Conservation (phyloP, 495 filamentous ascomycete genomes). For the Poronia punctata region DNA sequence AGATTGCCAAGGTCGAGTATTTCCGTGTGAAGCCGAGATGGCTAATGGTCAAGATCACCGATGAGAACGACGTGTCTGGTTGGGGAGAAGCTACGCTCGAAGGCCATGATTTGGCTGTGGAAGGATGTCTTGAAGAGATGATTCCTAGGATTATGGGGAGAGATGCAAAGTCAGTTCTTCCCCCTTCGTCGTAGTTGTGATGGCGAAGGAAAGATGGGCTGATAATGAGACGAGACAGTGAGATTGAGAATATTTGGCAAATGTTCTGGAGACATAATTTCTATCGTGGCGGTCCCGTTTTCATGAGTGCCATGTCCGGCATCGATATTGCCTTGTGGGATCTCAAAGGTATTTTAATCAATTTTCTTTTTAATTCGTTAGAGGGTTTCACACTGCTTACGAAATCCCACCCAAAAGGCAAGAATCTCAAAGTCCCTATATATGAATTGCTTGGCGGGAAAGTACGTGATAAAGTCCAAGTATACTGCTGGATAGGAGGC, state of each 20-base stretch:
- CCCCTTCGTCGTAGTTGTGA: not conserved
- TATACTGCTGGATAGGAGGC: conserved; percentile 77
- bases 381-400: no score
- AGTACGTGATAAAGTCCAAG: conserved; percentile 60
- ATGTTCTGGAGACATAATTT: conserved; percentile 59
- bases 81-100: conserved; percentile 64
- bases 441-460: conserved; percentile 68
- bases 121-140: conserved; percentile 55
- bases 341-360: conserved; percentile 42
- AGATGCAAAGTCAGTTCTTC: conserved; percentile 50
- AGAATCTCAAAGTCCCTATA: conserved; percentile 57
- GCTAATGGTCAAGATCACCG: conserved; percentile 62
- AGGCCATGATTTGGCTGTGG: conserved; percentile 56
- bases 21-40: conserved; percentile 58
- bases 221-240: conserved; percentile 34
- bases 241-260: conserved; percentile 77
- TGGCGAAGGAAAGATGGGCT: not conserved
- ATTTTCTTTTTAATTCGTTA: not conserved
- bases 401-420: conserved; percentile 24
- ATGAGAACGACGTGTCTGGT: conserved; percentile 48
- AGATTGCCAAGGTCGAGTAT: conserved; percentile 21
- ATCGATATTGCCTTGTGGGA: conserved; percentile 80
- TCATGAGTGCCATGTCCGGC: conserved; percentile 70
- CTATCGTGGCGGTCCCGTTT: conserved; percentile 71
- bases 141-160: conserved; percentile 48